Base-by-base conservation (phyloP, 176 grass and related monocot species). In the Elaeis guineensis region DNA sequence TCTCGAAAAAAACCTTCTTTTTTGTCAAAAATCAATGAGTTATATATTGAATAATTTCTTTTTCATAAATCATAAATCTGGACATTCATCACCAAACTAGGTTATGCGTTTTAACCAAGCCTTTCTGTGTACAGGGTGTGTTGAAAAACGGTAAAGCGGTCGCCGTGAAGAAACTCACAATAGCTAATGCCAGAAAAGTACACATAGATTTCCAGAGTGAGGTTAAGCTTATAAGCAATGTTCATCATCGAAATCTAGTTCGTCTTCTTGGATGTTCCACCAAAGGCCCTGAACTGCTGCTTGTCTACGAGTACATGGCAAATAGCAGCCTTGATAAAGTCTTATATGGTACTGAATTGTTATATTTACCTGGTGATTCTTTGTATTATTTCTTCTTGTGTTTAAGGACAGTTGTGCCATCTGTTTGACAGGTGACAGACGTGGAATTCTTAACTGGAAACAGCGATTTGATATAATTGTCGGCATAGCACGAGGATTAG, bases 231-330 rank as follows among this genome's bases (percentile, higher is more conserved):
- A 95, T 95, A 65, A 89, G 85, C 81, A 89, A 95, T 75, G 82
- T 89, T 72, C 89, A 85, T 76, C 85, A 95, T 52, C 76, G 85
- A 53, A 89, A 89, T 85, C 67, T 89, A 61, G 82, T 89, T 48
- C 69, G 89, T 52, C 78, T 95, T 44, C 81, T 95, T 77, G 89
- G 85, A 52, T 89, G 75, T 65, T 89, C 89, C 63, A 73, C 57
- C 69, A 89, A 85, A 77, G 78, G 85, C 62, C 67, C 62, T 4
- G 54, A 82, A 54, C 83, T 79, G 67, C 57, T 95, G 22, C 84
- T 95, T 64, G 89, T 95, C 59, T 89, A 95, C 62, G 89, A 95
- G 82, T 95, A 85, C 66, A 95, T 89, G 89, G 89, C 81, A 50
- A 95, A 95, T 62, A 72, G 75, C 67, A 95, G 85, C 78, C 89